Conservation (phyloP, 2,329 filamentous ascomycete genomes). For the Shiraia bambusicola region DNA sequence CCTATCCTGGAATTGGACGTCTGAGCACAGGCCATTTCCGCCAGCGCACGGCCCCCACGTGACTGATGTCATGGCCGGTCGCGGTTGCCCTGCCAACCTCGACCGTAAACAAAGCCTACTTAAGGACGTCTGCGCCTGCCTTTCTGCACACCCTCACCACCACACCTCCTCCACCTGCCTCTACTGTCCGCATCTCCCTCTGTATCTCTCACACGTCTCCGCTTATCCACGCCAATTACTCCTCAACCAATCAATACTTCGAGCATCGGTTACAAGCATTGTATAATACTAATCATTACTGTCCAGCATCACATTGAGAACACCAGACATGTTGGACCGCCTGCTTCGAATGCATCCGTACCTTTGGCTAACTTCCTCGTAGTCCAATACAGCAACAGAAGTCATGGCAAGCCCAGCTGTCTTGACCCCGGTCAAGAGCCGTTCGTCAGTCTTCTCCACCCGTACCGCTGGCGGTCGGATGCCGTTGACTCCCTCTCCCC, state of each 20-base stretch:
- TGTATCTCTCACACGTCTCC: constrained; percentile 17
- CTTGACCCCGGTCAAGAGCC: constrained; percentile 92
- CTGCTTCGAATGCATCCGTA: constrained; percentile 4
- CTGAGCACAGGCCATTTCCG: constrained; percentile 10
- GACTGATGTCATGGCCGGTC: constrained; percentile 32
- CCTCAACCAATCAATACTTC: constrained; percentile 45
- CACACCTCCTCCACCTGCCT: constrained; percentile 16
- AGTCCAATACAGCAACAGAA: constrained; percentile 35
- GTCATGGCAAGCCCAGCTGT: constrained; percentile 80
- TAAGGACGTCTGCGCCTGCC: constrained; percentile 32
- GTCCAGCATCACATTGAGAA: constrained; percentile 30
- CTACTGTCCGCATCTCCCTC: constrained; percentile 13
- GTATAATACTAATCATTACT: constrained; percentile 44
- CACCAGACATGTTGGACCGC: constrained; percentile 30
- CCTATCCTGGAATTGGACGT: constrained; percentile 1
- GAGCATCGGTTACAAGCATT: constrained; percentile 43
- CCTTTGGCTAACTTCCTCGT: constrained; percentile 20
- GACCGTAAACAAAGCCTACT: constrained; percentile 41
- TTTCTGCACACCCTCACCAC: constrained; percentile 14
- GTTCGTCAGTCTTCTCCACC: constrained; percentile 86
- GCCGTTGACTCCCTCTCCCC: constrained; percentile 89
- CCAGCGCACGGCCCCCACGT: constrained; percentile 16
- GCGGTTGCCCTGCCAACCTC: constrained; percentile 35
- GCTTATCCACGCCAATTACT: constrained; percentile 22
- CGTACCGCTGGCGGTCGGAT: constrained; percentile 93